Percentiles rank a stretch among this genome's conserved stretches.
These are phyloP conservation scores for Pharnaceum exiguum DNA, from an alignment of 148 eudicot genomes.

Conservation along the genomic window DNA sequence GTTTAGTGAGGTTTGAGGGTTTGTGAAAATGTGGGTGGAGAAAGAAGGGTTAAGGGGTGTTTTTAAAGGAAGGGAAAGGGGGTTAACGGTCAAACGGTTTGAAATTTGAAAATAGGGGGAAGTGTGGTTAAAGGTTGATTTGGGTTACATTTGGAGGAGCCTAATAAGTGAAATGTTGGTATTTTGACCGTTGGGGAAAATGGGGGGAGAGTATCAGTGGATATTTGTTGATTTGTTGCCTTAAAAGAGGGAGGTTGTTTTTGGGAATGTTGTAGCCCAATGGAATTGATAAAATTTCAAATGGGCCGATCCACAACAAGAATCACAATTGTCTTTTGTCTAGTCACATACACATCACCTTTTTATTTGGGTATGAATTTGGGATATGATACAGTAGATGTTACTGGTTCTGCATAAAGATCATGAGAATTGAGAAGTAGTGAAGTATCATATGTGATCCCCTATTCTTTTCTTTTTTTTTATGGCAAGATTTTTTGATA, in stretches of 20 bases:
- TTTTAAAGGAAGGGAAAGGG: constrained; percentile 11
- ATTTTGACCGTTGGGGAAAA: constrained; percentile 22
- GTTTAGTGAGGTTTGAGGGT: background rate
- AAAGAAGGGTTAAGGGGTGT: background rate
- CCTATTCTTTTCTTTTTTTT: no score
- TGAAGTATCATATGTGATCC: no score
- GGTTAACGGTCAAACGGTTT: constrained; percentile 35
- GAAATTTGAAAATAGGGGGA: constrained; percentile 23
- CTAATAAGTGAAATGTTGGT: background rate
- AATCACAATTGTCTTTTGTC: no score
- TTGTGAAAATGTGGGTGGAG: background rate
- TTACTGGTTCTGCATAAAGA: no score
- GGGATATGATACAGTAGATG: no score
- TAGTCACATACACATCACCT: no score
- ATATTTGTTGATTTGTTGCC: constrained; percentile 4
- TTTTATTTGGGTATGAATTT: no score
- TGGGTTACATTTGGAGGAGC: background rate
- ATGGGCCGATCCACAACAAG: no score
- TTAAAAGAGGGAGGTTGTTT: background rate
- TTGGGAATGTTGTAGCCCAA: background rate
- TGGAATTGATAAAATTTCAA: no score
- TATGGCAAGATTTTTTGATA: no score
- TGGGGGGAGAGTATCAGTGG: constrained; percentile 5
- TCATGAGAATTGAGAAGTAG: no score
- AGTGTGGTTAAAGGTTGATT: no score